Evolutionary conservation across 192 early-diverging fungal species (phyloP).

Genomic region (Gamsiella multidivaricata): DNA sequence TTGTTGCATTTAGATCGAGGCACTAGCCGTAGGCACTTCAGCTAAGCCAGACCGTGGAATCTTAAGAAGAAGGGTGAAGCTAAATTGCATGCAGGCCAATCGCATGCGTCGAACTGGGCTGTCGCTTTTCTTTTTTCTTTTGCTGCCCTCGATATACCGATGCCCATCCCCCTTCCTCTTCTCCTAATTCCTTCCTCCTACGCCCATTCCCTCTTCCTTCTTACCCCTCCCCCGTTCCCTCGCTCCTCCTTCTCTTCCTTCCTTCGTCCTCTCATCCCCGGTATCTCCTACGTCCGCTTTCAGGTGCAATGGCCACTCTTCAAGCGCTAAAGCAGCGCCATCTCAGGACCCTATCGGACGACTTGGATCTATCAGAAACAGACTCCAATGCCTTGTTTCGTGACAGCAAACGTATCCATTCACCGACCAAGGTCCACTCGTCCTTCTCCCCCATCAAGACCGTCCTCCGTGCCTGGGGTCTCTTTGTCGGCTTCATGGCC

Average conservation of each 20-base stretch:
- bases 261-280: not conserved
- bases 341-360: constrained; percentile 5
- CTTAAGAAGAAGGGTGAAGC: too few relatives aligned
- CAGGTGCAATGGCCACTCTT: constrained; percentile 18
- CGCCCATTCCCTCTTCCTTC: not conserved
- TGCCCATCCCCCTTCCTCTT: not conserved
- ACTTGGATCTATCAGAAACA: not conserved
- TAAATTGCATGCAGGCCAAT: too few relatives aligned
- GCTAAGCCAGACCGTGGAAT: too few relatives aligned
- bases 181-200: not conserved
- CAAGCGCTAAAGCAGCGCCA: constrained; percentile 48
- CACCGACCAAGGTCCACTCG: constrained; percentile 33
- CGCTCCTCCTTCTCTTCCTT: not conserved
- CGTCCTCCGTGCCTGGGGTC: constrained; percentile 30
- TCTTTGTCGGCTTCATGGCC: constrained; percentile 28
- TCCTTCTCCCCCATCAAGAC: constrained; percentile 25
- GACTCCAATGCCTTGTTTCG: not conserved
- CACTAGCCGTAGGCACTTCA: too few relatives aligned
- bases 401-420: constrained; percentile 1
- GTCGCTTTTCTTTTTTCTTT: constrained; percentile 4
- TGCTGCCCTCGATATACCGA: not conserved
- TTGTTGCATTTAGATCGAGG: too few relatives aligned
- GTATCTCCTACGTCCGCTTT: not conserved
- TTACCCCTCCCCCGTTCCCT: not conserved
- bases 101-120: too few relatives aligned